Conservation (phyloP, 495 filamentous ascomycete genomes). For the Aspergillus steynii region DNA sequence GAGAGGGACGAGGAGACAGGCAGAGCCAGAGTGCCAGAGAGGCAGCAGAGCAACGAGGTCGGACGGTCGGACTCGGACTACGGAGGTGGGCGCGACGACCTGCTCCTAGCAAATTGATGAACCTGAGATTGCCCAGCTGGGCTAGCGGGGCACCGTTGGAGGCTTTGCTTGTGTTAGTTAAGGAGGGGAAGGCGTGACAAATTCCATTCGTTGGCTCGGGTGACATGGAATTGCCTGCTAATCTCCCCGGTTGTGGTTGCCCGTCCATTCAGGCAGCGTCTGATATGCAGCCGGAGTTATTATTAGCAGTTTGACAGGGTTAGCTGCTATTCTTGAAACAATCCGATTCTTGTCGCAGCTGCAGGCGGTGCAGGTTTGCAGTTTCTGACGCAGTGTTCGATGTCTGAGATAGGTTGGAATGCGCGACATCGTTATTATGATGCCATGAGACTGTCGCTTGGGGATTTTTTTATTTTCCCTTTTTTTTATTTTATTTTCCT, state of each 20-base stretch:
- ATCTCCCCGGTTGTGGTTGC: neutral
- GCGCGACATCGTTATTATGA: neutral
- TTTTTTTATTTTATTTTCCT: neutral
- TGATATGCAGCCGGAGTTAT: neutral
- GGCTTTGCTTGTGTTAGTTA: conserved; percentile 4
- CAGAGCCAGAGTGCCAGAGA: neutral
- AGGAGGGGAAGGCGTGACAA: conserved; percentile 6
- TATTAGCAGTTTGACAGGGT: conserved; percentile 5
- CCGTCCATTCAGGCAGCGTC: neutral
- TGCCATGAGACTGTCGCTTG: neutral
- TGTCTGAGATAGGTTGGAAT: neutral
- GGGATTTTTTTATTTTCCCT: neutral
- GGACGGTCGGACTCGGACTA: neutral
- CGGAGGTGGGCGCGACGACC: neutral
- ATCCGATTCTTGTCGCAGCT: neutral
- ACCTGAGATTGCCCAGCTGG: conserved; percentile 5
- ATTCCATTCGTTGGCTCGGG: conserved; percentile 4
- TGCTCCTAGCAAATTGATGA: neutral
- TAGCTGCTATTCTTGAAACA: neutral
- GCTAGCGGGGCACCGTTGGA: conserved; percentile 10
- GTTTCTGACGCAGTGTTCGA: neutral
- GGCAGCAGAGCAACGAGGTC: neutral
- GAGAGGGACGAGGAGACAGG: neutral
- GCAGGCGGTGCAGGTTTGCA: neutral
- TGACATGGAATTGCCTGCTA: neutral